A percentile compares a stretch with the other conserved stretches of the same genome.
Evolutionary conservation across 2,329 filamentous ascomycete genomes (phyloP).

Genomic region (Pyrenochaeta sp.): DNA sequence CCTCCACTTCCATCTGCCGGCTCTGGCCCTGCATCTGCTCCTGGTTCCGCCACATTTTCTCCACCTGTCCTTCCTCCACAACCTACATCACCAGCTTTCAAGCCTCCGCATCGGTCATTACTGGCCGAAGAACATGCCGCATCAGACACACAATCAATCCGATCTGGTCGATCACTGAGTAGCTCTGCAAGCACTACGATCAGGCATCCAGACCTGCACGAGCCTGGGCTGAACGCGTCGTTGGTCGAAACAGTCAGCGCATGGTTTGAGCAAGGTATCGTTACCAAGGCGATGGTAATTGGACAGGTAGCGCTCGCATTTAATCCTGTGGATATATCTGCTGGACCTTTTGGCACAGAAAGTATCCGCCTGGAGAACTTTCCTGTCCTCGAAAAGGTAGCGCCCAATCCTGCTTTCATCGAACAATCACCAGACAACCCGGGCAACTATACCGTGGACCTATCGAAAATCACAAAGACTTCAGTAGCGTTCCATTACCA

Average conservation of each 20-base stretch:
- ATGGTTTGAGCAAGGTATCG: slow-evolving; percentile 76
- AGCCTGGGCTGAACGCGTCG: slow-evolving; percentile 83
- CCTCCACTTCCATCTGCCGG: slow-evolving; percentile 35
- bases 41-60: slow-evolving; percentile 27
- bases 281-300: slow-evolving; percentile 77
- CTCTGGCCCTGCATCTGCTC: slow-evolving; percentile 16
- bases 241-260: slow-evolving; percentile 92
- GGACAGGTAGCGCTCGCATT: slow-evolving; percentile 92
- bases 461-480: slow-evolving; percentile 75
- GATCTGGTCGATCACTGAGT: slow-evolving; percentile 83
- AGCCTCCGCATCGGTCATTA: slow-evolving; percentile 41
- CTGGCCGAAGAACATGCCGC: slow-evolving; percentile 64
- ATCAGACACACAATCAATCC: slow-evolving; percentile 90
- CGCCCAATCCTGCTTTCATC: slow-evolving; percentile 91
- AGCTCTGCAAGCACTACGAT: slow-evolving; percentile 68
- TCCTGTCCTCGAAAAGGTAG: slow-evolving; percentile 85
- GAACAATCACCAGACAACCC: slow-evolving; percentile 72
- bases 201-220: slow-evolving; percentile 82
- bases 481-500: slow-evolving; percentile 93
- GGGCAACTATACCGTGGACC: slow-evolving; percentile 81
- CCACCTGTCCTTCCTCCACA: slow-evolving; percentile 38
- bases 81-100: slow-evolving; percentile 47
- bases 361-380: slow-evolving; percentile 89
- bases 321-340: slow-evolving; percentile 64
- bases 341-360: slow-evolving; percentile 59